Evolutionary conservation across 2,329 filamentous ascomycete genomes (phyloP).

Genomic region (Colletotrichum sansevieriae): DNA sequence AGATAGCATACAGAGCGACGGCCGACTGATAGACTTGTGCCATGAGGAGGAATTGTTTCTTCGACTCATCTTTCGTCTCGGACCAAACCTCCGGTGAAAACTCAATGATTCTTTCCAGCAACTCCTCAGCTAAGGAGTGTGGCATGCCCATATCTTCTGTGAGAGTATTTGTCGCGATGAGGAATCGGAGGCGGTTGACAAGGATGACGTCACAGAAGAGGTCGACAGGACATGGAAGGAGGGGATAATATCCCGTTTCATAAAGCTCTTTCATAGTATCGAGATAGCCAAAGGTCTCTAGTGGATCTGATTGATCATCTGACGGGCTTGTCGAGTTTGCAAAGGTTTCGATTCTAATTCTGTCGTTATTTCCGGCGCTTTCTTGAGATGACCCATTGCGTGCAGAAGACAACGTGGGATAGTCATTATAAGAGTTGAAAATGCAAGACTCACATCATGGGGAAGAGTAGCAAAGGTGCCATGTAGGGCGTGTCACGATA

Average conservation of each 20-base stretch:
- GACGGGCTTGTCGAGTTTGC: conserved; percentile 54
- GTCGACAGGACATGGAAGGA: conserved; percentile 48
- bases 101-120: conserved; percentile 41
- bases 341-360: conserved; percentile 49
- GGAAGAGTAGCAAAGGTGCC: conserved; percentile 5
- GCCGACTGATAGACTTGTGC: conserved; percentile 49
- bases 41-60: conserved; percentile 33
- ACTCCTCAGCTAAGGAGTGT: conserved; percentile 20
- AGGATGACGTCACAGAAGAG: conserved; percentile 51
- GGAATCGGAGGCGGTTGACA: conserved; percentile 53
- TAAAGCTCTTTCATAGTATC: conserved; percentile 48
- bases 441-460: conserved; percentile 21
- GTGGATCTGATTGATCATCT: conserved; percentile 46
- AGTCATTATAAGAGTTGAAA: too few species aligned
- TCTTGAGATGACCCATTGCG: too few species aligned
- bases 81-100: conserved; percentile 52
- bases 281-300: conserved; percentile 42
- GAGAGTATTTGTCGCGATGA: conserved; percentile 35
- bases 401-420: too few species aligned
- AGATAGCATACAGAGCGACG: conserved; percentile 52
- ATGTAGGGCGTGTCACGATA: neutral
- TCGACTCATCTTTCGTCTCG: conserved; percentile 16
- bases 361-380: conserved; percentile 13
- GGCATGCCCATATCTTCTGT: conserved; percentile 31
- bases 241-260: conserved; percentile 40